A percentile compares a stretch with the other conserved stretches of the same genome.
Conservation (phyloP, 768 basidiomycete genomes). For the Krasilnikovozyma curviuscula region DNA sequence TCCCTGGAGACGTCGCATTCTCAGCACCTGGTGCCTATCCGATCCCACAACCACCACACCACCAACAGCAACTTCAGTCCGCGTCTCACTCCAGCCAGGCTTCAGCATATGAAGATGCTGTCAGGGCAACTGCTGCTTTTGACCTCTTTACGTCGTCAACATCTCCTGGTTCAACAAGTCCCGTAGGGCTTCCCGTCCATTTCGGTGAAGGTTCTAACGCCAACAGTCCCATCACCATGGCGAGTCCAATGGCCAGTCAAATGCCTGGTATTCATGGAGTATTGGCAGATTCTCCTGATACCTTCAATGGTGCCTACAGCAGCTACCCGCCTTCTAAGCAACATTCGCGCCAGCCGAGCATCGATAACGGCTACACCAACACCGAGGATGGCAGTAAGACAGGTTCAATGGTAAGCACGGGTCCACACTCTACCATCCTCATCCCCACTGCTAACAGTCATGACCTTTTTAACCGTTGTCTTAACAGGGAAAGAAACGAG, state of each 20-base stretch:
- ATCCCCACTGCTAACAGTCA: background rate
- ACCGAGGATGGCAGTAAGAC: too few relatives aligned
- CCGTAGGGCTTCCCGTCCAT: too few relatives aligned
- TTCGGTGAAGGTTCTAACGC: background rate
- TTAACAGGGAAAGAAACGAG: conserved; percentile 8
- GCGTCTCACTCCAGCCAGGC: conserved; percentile 4
- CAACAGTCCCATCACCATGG: background rate
- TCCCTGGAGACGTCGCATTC: conserved; percentile 11
- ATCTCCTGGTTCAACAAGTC: background rate
- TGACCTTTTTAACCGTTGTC: background rate
- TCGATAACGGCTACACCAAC: background rate
- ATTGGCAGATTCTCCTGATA: too few relatives aligned
- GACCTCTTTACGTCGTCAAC: conserved; percentile 13
- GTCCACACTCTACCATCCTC: background rate
- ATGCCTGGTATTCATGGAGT: too few relatives aligned
- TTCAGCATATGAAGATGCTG: conserved; percentile 17
- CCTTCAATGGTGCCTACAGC: too few relatives aligned
- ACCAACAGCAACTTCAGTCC: background rate
- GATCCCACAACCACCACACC: background rate
- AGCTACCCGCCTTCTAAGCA: too few relatives aligned
- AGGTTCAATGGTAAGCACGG: background rate
- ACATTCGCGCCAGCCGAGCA: background rate
- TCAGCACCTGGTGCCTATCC: conserved; percentile 8
- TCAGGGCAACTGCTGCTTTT: conserved; percentile 17
- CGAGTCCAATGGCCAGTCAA: too few relatives aligned